These are phyloP conservation scores for Oryza brachyantha DNA, from an alignment of 176 grass and related monocot species.

Conservation along the genomic window DNA sequence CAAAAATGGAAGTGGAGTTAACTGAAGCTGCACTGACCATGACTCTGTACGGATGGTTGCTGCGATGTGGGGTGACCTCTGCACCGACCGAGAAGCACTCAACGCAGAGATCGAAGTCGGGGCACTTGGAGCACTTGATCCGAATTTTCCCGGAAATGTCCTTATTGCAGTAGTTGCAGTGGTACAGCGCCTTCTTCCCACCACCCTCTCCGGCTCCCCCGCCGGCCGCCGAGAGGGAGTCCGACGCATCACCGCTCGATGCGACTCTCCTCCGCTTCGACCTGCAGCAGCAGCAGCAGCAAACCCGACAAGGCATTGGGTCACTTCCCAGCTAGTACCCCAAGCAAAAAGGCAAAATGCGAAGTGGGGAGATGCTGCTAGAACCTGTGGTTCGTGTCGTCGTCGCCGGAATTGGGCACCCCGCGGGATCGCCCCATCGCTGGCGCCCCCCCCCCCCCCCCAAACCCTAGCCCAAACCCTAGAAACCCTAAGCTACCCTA, in stretches of 20 bases:
- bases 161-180: constrained; percentile 99
- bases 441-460: constrained; percentile 6
- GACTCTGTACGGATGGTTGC: constrained; percentile 89
- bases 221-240: constrained; percentile 51
- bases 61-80: constrained; percentile 86
- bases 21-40: constrained; percentile 62
- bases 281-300: constrained; percentile 32
- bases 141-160: constrained; percentile 97
- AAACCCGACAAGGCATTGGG: constrained; percentile 7
- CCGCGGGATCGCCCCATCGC: constrained; percentile 85
- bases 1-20: background rate
- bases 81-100: constrained; percentile 97
- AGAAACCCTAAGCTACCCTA: constrained; percentile 30
- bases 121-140: constrained; percentile 96
- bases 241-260: constrained; percentile 69
- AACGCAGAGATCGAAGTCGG: constrained; percentile 96
- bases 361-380: background rate
- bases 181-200: constrained; percentile 94
- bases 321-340: background rate
- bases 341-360: background rate
- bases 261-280: constrained; percentile 86
- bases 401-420: constrained; percentile 73
- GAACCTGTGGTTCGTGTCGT: constrained; percentile 86
- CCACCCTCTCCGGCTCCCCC: constrained; percentile 53
- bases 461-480: constrained; percentile 53